Conservation (phyloP, 1,284 basidiomycete species). For the Trichosporon faecale region DNA sequence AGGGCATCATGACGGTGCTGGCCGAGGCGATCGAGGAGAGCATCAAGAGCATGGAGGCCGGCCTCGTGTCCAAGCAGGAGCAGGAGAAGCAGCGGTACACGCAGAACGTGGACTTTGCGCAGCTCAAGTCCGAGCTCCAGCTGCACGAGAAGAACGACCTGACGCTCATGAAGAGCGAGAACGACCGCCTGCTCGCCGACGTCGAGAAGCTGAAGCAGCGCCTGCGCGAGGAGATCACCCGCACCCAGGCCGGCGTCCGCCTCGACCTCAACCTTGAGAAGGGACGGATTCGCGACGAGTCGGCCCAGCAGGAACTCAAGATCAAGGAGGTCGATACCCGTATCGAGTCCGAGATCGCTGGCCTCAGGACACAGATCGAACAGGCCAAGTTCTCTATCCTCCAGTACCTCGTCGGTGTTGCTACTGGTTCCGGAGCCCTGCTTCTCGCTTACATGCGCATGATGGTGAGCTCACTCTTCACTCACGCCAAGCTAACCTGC, state of each 20-base stretch:
- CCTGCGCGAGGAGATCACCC: slow-evolving; percentile 82
- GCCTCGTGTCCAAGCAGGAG: slow-evolving; percentile 88
- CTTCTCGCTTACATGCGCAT: slow-evolving; percentile 52
- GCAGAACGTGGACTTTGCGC: slow-evolving; percentile 95
- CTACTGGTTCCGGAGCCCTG: slow-evolving; percentile 51
- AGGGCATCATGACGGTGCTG: slow-evolving; percentile 91
- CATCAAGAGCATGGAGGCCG: slow-evolving; percentile 85
- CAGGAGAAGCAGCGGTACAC: slow-evolving; percentile 97
- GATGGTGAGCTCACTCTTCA: slow-evolving; percentile 33
- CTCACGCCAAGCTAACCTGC: background rate
- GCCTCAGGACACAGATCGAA: slow-evolving; percentile 83
- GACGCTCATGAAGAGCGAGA: slow-evolving; percentile 91
- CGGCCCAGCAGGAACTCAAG: slow-evolving; percentile 87
- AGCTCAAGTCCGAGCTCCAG: slow-evolving; percentile 93
- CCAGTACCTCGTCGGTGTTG: slow-evolving; percentile 52
- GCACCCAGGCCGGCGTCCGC: slow-evolving; percentile 90
- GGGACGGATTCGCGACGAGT: slow-evolving; percentile 89
- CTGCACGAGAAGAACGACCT: slow-evolving; percentile 97
- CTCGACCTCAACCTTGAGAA: slow-evolving; percentile 97
- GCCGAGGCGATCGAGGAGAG: slow-evolving; percentile 94
- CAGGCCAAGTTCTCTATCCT: slow-evolving; percentile 67
- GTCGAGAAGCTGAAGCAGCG: slow-evolving; percentile 96
- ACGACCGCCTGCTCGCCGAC: slow-evolving; percentile 84
- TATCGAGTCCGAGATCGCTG: slow-evolving; percentile 95
- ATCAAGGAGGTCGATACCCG: slow-evolving; percentile 97